A percentile compares a stretch with the other conserved stretches of the same genome.
Conservation (phyloP, 768 basidiomycete species). For the Phylloporus sp. region DNA sequence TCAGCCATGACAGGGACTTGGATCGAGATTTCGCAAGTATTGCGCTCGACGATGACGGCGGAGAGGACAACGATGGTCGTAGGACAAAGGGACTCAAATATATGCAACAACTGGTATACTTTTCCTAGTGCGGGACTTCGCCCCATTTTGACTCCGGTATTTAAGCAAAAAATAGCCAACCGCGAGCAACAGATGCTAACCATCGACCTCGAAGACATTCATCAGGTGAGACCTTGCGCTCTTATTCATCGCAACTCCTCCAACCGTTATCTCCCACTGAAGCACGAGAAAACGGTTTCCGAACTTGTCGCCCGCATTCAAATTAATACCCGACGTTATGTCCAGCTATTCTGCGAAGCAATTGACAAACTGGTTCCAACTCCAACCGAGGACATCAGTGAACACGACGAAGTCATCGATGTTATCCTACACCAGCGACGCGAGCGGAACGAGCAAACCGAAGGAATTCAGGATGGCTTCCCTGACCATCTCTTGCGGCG, state of each 20-base stretch:
- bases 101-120: constrained; percentile 69
- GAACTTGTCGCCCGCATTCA: constrained; percentile 77
- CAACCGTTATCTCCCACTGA: constrained; percentile 7
- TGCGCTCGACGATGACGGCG: constrained; percentile 51
- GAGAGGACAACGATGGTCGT: constrained; percentile 29
- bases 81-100: constrained; percentile 60
- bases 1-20: constrained; percentile 60
- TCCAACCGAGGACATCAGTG: constrained; percentile 85
- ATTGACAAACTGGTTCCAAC: constrained; percentile 86
- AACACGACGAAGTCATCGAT: constrained; percentile 93
- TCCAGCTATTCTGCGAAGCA: constrained; percentile 81
- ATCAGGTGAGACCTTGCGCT: constrained; percentile 44
- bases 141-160: constrained; percentile 16
- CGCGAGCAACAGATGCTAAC: constrained; percentile 86
- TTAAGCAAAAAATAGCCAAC: constrained; percentile 88
- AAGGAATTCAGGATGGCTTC: constrained; percentile 71
- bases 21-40: constrained; percentile 65
- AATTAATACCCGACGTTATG: constrained; percentile 85
- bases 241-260: not conserved
- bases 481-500: constrained; percentile 87
- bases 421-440: constrained; percentile 91
- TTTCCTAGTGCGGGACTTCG: constrained; percentile 27
- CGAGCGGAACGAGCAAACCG: constrained; percentile 80
- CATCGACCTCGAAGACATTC: constrained; percentile 86
- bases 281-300: constrained; percentile 68